phyloP scores from a whole-genome alignment of 495 filamentous ascomycete species.

The Aspergillus biplanus region DNA sequence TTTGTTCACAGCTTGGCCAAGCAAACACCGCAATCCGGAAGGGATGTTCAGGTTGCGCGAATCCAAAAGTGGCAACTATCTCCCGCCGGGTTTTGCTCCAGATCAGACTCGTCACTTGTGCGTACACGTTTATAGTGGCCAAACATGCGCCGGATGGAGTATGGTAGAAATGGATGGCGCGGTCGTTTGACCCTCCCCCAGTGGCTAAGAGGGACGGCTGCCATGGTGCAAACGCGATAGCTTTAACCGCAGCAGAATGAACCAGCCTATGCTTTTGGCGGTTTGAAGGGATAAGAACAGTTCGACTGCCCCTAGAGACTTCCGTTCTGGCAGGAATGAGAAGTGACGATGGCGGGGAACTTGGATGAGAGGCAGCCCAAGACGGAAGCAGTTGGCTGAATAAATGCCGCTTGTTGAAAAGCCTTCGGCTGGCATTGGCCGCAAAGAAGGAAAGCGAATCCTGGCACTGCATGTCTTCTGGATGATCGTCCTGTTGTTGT shows the following conservation, averaged over 20 bases:
- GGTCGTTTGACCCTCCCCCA: slow-evolving; percentile 91
- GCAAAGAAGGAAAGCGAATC: slow-evolving; percentile 29
- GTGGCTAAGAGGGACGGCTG: slow-evolving; percentile 85
- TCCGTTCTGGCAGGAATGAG: slow-evolving; percentile 35
- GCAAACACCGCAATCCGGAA: slow-evolving; percentile 92
- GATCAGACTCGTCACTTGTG: slow-evolving; percentile 90
- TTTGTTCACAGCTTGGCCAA: slow-evolving; percentile 90
- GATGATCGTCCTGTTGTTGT: slow-evolving; percentile 14
- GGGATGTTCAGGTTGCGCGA: slow-evolving; percentile 90
- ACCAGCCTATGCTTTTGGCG: slow-evolving; percentile 72
- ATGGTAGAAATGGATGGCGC: slow-evolving; percentile 95
- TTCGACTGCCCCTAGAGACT: slow-evolving; percentile 35
- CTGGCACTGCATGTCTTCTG: slow-evolving; percentile 20
- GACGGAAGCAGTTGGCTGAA: slow-evolving; percentile 35
- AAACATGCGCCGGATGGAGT: slow-evolving; percentile 81
- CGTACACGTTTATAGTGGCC: slow-evolving; percentile 88
- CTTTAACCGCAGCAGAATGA: slow-evolving; percentile 91
- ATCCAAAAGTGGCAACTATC: slow-evolving; percentile 92
- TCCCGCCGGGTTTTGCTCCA: slow-evolving; percentile 87
- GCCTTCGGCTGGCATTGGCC: slow-evolving; percentile 20
- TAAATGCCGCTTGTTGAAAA: slow-evolving; percentile 29
- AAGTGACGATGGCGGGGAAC: slow-evolving; percentile 27
- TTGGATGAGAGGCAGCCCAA: slow-evolving; percentile 30
- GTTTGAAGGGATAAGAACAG: slow-evolving; percentile 43
- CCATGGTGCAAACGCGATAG: slow-evolving; percentile 97